Conservation (phyloP, 108 stramenopile species). For the Skeletonema grethae region DNA sequence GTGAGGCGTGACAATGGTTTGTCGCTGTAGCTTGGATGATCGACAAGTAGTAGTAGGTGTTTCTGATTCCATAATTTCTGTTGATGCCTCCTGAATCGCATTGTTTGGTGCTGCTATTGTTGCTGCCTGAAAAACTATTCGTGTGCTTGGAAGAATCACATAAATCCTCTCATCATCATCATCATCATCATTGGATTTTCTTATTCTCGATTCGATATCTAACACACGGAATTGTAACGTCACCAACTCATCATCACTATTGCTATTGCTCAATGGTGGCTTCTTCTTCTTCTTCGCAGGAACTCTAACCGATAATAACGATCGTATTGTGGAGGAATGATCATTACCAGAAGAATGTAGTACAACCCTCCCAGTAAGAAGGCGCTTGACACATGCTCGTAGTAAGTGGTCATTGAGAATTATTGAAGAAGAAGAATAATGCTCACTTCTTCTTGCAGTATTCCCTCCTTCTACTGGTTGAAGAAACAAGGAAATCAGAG, state of each 20-base stretch:
- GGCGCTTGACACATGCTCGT: constrained; percentile 42
- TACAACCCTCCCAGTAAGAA: constrained; percentile 27
- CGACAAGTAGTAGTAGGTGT: background rate
- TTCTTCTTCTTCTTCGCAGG: background rate
- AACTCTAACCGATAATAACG: constrained; percentile 12
- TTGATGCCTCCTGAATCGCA: background rate
- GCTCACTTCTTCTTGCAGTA: background rate
- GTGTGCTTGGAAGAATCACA: constrained; percentile 45
- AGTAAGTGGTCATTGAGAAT: constrained; percentile 8
- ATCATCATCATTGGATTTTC: background rate
- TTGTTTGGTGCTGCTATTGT: background rate
- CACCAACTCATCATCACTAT: background rate
- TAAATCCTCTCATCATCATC: background rate
- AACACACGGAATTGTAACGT: constrained; percentile 1
- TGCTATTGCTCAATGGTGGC: background rate
- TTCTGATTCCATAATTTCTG: background rate
- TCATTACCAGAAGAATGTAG: background rate
- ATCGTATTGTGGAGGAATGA: background rate
- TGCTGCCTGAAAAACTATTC: constrained; percentile 33
- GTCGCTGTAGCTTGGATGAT: background rate
- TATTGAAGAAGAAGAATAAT: background rate
- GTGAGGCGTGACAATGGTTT: constrained; percentile 12
- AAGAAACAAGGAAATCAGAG: constrained; percentile 32
- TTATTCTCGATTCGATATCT: constrained; percentile 18
- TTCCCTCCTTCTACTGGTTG: constrained; percentile 7